These are phyloP conservation scores for Lotmaria passim DNA, from an alignment of 208 protist genomes.

Conservation along the genomic window DNA sequence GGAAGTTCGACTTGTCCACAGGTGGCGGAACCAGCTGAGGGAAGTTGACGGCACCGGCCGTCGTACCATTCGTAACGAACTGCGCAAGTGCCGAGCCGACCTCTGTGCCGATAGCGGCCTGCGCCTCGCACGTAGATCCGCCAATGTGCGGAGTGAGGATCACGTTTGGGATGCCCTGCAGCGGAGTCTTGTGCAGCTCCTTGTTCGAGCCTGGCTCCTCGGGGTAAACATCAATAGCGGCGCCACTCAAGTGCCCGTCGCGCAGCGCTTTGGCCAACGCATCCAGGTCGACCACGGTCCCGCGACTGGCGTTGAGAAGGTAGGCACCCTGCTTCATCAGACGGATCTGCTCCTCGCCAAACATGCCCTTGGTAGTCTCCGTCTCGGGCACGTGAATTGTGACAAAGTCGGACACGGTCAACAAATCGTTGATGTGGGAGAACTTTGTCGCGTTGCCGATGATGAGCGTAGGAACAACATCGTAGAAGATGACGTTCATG, in stretches of 20 bases:
- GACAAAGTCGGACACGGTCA: constrained; percentile 88
- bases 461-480: constrained; percentile 85
- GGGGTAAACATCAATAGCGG: constrained; percentile 94
- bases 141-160: constrained; percentile 95
- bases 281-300: constrained; percentile 85
- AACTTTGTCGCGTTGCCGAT: constrained; percentile 87
- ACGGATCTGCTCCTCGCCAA: constrained; percentile 66
- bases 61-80: constrained; percentile 86
- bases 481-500: constrained; percentile 94
- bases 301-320: constrained; percentile 87
- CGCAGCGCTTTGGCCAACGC: constrained; percentile 75
- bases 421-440: constrained; percentile 70
- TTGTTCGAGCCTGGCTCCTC: constrained; percentile 75
- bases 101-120: constrained; percentile 91
- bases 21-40: constrained; percentile 78
- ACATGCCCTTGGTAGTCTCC: constrained; percentile 78
- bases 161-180: constrained; percentile 92
- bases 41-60: constrained; percentile 93
- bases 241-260: constrained; percentile 81
- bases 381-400: constrained; percentile 93
- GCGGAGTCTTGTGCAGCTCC: constrained; percentile 54
- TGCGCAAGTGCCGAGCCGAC: constrained; percentile 84
- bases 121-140: constrained; percentile 93
- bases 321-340: constrained; percentile 83
- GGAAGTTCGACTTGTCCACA: constrained; percentile 38